Evolutionary conservation across 2,329 filamentous ascomycete genomes (phyloP).

Genomic region (Dendryphion nanum): DNA sequence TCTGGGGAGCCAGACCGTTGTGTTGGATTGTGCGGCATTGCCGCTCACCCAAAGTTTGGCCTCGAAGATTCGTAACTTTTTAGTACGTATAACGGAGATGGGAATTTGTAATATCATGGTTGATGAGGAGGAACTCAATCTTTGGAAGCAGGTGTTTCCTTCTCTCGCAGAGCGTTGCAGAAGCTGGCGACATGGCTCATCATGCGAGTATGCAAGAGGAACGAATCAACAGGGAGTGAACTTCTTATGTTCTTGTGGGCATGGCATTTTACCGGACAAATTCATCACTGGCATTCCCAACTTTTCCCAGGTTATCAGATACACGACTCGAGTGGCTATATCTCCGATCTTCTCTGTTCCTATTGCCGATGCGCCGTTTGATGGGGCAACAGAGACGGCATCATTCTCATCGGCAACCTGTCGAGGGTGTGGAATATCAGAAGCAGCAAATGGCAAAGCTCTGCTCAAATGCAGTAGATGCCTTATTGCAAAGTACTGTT

Average conservation of each 20-base stretch:
- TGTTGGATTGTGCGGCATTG: neutral
- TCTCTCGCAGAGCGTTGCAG: constrained; percentile 35
- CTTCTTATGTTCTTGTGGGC: neutral
- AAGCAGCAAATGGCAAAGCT: too few species aligned
- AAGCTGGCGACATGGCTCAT: constrained; percentile 33
- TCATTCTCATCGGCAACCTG: too few species aligned
- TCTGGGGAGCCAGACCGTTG: neutral
- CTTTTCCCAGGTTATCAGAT: constrained; percentile 21
- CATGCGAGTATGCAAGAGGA: constrained; percentile 23
- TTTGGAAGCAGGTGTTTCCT: constrained; percentile 17
- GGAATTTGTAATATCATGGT: constrained; percentile 13
- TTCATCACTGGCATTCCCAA: constrained; percentile 4
- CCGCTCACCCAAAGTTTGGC: neutral
- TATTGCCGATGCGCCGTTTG: constrained; percentile 20
- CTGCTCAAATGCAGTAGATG: too few species aligned
- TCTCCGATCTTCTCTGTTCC: constrained; percentile 31
- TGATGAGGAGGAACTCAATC: constrained; percentile 8
- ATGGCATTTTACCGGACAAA: neutral
- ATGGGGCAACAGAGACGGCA: too few species aligned
- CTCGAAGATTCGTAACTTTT: neutral
- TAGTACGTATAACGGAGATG: neutral
- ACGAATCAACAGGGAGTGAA: neutral
- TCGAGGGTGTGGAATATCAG: too few species aligned
- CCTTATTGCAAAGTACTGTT: too few species aligned
- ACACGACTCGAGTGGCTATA: constrained; percentile 30